A percentile compares a stretch with the other conserved stretches of the same genome.
Conservation (phyloP, 2,329 filamentous ascomycete genomes). For the Colletotrichum sansevieriae region DNA sequence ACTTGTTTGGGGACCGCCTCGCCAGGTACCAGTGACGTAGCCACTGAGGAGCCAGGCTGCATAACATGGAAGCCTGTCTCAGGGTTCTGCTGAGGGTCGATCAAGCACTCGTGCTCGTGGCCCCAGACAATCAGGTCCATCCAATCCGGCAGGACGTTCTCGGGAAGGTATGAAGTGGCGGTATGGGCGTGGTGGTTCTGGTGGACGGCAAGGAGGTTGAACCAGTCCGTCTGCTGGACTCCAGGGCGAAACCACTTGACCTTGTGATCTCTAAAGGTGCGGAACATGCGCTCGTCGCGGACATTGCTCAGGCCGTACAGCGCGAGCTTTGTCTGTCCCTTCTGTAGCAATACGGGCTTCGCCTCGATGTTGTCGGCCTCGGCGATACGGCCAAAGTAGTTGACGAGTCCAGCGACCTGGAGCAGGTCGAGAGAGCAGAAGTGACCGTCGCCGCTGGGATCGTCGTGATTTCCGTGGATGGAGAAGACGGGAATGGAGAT, state of each 20-base stretch:
- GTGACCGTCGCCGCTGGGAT: constrained; percentile 96
- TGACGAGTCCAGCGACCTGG: constrained; percentile 90
- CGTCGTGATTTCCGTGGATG: constrained; percentile 98
- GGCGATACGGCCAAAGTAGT: constrained; percentile 94
- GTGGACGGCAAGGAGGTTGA: constrained; percentile 94
- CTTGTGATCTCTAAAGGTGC: constrained; percentile 91
- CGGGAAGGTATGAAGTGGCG: constrained; percentile 92
- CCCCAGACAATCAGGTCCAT: constrained; percentile 95
- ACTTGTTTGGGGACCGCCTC: constrained; percentile 95
- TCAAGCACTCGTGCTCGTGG: constrained; percentile 96
- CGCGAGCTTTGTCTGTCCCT: constrained; percentile 91
- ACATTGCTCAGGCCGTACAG: constrained; percentile 97
- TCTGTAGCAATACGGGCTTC: constrained; percentile 93
- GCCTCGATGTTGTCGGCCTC: constrained; percentile 94
- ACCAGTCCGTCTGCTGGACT: constrained; percentile 88
- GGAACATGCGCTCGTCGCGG: constrained; percentile 92
- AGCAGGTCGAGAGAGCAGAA: constrained; percentile 91
- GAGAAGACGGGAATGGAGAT: constrained; percentile 97
- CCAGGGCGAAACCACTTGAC: constrained; percentile 93
- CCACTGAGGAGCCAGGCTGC: constrained; percentile 96
- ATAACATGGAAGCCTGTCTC: constrained; percentile 96
- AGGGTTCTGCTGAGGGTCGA: constrained; percentile 84
- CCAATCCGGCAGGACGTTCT: constrained; percentile 92
- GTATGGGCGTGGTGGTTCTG: constrained; percentile 96
- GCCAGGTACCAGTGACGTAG: constrained; percentile 89